Evolutionary conservation across 257 asterid species (phyloP), one percentile per base, ranked within the genome.

Genomic region (Fraxinus cuspidata): DNA sequence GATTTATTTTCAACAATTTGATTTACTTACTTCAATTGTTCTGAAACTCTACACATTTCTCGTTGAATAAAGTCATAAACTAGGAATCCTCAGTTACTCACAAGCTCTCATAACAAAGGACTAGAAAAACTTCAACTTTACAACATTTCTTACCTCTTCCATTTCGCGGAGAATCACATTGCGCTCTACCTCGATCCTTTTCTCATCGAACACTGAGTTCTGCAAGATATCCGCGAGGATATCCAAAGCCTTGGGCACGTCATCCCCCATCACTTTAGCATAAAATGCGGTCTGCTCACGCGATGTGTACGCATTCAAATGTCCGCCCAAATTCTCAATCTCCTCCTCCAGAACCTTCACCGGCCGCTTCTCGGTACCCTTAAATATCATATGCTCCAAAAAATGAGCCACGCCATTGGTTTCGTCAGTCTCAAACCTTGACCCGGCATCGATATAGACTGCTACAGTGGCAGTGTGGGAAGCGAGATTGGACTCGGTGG

Each of bases 311-410:
- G 99, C 99, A 87, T 95, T 95, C 90, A 93, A 85, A 88, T 95
- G 99, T 5, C 98, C 99, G 0, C 99, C 99, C 92, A 95, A 90
- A 78, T 95, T 90, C 90, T 95, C 99, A 87, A 95, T 89, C 88
- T 93, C 97, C 89, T 96, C 97, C 88, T 93, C 99, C 88, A 96
- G 77, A 2, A 75, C 85, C 79, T 94, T 85, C 44, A 95, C 89
- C 1, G 76, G 80, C 78, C 99, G 83, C 86, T 70, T 89, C 85
- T 88, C 88, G 23, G 99, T 93, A 28, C 99, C 99, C 90, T 96
- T 96, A 75, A 96, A 96, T 68, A 96, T 96, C 99, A 96, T 93
- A 76, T 96, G 99, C 86, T 96, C 99, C 76, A 96, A 82, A 75
- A 96, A 96, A 80, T 96, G 99, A 0, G 99, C 98, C 3, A 97